Evolutionary conservation across 2,329 filamentous ascomycete species (phyloP), one percentile per base, ranked within the genome.

Genomic region (Hypoxylon sp.): DNA sequence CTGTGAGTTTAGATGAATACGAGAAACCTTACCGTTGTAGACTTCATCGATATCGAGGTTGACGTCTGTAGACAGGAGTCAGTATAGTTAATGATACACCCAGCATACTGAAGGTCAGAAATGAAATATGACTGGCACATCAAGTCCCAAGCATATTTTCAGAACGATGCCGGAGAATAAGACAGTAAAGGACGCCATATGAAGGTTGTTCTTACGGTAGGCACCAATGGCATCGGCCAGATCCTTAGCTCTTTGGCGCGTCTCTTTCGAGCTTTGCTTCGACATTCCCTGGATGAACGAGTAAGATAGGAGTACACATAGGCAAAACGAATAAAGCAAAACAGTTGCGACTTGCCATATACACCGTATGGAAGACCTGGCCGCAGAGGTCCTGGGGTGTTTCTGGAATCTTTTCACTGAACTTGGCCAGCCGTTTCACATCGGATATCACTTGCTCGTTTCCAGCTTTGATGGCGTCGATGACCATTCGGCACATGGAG

Each of bases 11-110:
- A 16, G 5, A 18, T 12, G 3, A 38, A 18, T 18, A 38, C 18
- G 33, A n/a, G 2, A 12, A 14, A n/a, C 14, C 33, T 3, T 28
- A 46, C 42, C 45, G 18, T 85, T 80, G 65, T 89, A 87, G 7
- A 89, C 83, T 1, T 83, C 82, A 73, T 95, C 92, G 60, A 95
- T 93, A 72, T 93, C 87, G 45, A 93, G 80, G 72, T 94, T 86
- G 3, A 87, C 82, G 74, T 96, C 42, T 46, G 22, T 46, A 46
- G 16, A 9, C 20, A 18, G 3, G 7, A 11, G 16, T 40, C n/a
- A 40, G 36, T 14, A 40, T 40, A 40, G 7, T 9, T 20, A 3
- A 40, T 18, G 9, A 18, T 14, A 11, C 9, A 2, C 2, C 16
- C 3, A 4, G 32, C 14, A 6, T 6, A 36, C 14, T 14, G 2